phyloP scores from a whole-genome alignment of 2,329 filamentous ascomycete species.

The Aspergillus eucalypticola region DNA sequence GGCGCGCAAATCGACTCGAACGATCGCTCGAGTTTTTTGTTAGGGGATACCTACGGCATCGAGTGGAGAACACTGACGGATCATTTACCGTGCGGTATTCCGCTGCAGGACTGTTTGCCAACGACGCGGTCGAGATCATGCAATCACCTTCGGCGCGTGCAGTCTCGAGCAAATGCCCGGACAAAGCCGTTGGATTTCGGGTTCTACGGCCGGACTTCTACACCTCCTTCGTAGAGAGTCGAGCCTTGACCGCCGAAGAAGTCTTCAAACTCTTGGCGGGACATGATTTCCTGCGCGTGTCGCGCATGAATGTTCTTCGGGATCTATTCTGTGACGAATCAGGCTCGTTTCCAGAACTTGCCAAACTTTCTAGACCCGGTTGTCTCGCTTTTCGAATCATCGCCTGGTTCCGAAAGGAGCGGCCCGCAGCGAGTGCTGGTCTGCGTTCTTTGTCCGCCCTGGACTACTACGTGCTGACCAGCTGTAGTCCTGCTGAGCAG shows the following conservation, averaged over 20 bases:
- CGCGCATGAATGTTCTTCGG: not conserved
- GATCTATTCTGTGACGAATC: not conserved
- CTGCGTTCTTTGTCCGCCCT: not conserved
- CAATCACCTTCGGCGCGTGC: not conserved
- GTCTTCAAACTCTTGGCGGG: not conserved
- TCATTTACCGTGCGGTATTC: not conserved
- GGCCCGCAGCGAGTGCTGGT: not conserved
- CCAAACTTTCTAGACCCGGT: not conserved
- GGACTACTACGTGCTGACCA: not conserved
- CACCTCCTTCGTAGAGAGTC: not conserved
- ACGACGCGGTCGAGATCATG: not conserved
- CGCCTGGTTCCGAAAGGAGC: not conserved
- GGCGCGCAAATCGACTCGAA: not conserved
- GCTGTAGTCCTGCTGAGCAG: not conserved
- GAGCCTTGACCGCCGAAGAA: not conserved
- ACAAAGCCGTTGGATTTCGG: not conserved
- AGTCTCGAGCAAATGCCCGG: not conserved
- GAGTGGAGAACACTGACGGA: not conserved
- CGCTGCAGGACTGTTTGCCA: not conserved
- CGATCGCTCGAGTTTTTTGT: not conserved
- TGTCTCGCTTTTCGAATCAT: not conserved
- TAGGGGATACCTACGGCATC: not conserved
- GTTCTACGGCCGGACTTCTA: constrained; percentile 1
- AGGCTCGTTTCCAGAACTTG: not conserved
- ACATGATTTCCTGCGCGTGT: not conserved